A percentile compares a stretch with the other conserved stretches of the same genome.
phyloP scores from a whole-genome alignment of 2,329 filamentous ascomycete genomes.

The Hypoxylon sp. region DNA sequence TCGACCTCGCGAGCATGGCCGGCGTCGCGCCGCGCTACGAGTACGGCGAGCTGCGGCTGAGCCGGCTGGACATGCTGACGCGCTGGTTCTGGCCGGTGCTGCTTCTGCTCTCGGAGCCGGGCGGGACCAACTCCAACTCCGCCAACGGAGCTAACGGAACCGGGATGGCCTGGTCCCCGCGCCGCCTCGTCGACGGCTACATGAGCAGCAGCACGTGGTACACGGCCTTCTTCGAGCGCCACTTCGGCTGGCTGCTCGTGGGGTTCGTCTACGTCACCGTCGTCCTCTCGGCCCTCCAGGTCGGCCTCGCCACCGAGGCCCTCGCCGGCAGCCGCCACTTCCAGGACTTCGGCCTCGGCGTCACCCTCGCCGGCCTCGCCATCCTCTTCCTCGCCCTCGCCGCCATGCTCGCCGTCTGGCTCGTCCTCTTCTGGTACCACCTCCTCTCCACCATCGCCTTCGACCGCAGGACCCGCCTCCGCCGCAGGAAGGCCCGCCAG shows the following conservation, averaged over 20 bases:
- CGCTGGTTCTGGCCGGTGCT: slow-evolving; percentile 34
- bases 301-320: slow-evolving; percentile 42
- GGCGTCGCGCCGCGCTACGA: slow-evolving; percentile 50
- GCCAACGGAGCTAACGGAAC: too few relatives aligned
- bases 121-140: too few relatives aligned
- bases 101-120: not conserved
- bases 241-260: slow-evolving; percentile 46
- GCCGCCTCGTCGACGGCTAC: slow-evolving; percentile 42
- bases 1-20: slow-evolving; percentile 38
- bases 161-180: slow-evolving; percentile 37
- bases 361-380: slow-evolving; percentile 37
- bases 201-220: slow-evolving; percentile 46
- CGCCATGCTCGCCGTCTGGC: slow-evolving; percentile 33
- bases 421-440: slow-evolving; percentile 38
- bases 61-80: slow-evolving; percentile 52
- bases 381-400: slow-evolving; percentile 22
- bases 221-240: slow-evolving; percentile 47
- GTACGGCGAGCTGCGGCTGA: slow-evolving; percentile 55
- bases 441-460: slow-evolving; percentile 33
- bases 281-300: slow-evolving; percentile 50
- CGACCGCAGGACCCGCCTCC: slow-evolving; percentile 13
- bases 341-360: slow-evolving; percentile 36
- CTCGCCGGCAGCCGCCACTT: slow-evolving; percentile 30
- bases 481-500: slow-evolving; percentile 3
- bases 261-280: slow-evolving; percentile 48